Evolutionary conservation across 257 asterid species (phyloP).

Genomic region (Paraleonurus japonicus): DNA sequence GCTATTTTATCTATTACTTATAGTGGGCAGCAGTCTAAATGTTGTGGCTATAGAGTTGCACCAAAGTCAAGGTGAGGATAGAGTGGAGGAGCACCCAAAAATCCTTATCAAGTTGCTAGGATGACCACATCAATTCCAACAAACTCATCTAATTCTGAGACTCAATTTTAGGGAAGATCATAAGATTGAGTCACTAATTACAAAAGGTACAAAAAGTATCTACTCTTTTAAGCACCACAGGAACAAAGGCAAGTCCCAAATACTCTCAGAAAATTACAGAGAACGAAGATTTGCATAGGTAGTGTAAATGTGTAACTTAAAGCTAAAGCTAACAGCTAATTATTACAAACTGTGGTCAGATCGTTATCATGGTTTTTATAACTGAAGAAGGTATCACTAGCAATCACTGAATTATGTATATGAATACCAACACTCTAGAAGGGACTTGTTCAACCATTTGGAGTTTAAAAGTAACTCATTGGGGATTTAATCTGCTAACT

Average conservation of each 20-base stretch:
- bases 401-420: not conserved
- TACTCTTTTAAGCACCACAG: not conserved
- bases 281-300: not conserved
- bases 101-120: not conserved
- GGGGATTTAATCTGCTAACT: not conserved
- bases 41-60: conserved; percentile 8
- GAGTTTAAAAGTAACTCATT: not conserved
- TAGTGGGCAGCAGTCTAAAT: not conserved
- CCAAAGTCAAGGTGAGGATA: not conserved
- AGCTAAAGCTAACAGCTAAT: not conserved
- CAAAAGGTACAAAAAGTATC: not conserved
- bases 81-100: conserved; percentile 11
- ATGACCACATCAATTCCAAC: not conserved
- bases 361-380: not conserved
- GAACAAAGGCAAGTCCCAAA: not conserved
- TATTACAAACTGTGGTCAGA: not conserved
- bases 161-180: not conserved
- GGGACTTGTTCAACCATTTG: not conserved
- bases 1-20: not conserved
- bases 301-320: not conserved
- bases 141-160: not conserved
- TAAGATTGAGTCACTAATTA: not conserved
- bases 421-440: not conserved
- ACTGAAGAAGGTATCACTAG: not conserved
- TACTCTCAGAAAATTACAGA: not conserved